phyloP scores from a whole-genome alignment of 139 green algal genomes.

The Yamagishiella unicocca region DNA sequence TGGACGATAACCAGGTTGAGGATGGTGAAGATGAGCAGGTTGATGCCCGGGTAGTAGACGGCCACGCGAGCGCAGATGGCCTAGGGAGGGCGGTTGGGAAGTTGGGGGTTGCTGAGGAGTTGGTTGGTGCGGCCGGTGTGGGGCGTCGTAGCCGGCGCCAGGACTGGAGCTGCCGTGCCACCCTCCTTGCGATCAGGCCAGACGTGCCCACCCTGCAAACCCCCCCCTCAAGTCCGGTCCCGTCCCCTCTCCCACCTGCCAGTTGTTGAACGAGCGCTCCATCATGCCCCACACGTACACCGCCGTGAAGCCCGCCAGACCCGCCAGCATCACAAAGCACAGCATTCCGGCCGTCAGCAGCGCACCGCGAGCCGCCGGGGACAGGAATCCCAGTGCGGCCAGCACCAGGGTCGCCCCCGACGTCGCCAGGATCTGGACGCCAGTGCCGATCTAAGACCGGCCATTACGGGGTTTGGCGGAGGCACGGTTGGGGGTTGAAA shows the following conservation, averaged over 20 bases:
- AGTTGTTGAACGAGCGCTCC: conserved; percentile 82
- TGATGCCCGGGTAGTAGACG: conserved; percentile 91
- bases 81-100: conserved; percentile 43
- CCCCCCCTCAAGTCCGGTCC: background rate
- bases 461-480: too few relatives aligned
- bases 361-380: conserved; percentile 88
- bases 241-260: conserved; percentile 52
- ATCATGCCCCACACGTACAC: conserved; percentile 90
- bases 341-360: conserved; percentile 90
- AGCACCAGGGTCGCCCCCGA: conserved; percentile 89
- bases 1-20: conserved; percentile 89
- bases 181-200: too few relatives aligned
- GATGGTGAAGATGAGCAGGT: conserved; percentile 79
- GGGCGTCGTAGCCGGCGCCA: too few relatives aligned
- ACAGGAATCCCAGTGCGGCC: conserved; percentile 95
- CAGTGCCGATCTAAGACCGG: conserved; percentile 88
- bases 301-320: conserved; percentile 52
- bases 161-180: too few relatives aligned
- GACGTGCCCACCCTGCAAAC: background rate
- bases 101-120: background rate
- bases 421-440: conserved; percentile 90
- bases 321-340: conserved; percentile 86
- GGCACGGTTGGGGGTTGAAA: too few relatives aligned
- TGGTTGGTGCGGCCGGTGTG: too few relatives aligned
- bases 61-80: conserved; percentile 61